phyloP scores from a whole-genome alignment of 163 green algal species.

The Coccomyxa subellipsoidea region DNA sequence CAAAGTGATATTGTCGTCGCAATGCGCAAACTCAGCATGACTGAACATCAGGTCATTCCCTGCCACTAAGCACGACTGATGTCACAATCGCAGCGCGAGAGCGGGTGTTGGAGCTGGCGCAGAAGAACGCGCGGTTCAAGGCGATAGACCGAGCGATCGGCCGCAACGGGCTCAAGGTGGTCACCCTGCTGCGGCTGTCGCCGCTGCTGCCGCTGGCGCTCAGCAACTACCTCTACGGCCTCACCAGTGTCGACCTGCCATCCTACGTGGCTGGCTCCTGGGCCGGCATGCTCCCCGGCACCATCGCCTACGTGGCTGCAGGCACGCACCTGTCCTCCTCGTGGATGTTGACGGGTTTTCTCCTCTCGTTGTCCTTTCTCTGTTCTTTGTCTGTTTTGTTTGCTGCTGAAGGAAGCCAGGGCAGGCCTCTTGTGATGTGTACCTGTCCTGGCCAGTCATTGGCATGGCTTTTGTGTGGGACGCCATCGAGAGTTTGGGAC shows the following conservation, averaged over 20 bases:
- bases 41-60: too few species aligned
- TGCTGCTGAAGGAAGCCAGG: background rate
- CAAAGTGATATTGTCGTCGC: too few species aligned
- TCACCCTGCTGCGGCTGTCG: constrained; percentile 86
- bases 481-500: background rate
- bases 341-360: background rate
- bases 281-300: constrained; percentile 93
- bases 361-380: background rate
- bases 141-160: constrained; percentile 90
- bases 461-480: background rate
- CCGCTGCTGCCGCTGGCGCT: constrained; percentile 62
- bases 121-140: constrained; percentile 74
- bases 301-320: constrained; percentile 79
- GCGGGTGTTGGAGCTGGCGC: constrained; percentile 45
- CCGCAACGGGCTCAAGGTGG: constrained; percentile 80
- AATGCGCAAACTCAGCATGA: too few species aligned
- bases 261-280: constrained; percentile 79
- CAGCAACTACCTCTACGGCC: constrained; percentile 87
- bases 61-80: too few species aligned
- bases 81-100: background rate
- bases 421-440: background rate
- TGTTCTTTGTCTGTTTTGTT: background rate
- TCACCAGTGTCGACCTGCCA: constrained; percentile 76
- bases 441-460: background rate
- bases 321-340: background rate